Evolutionary conservation across 495 filamentous ascomycete genomes (phyloP).

Genomic region (Lasiosphaeris hirsuta): DNA sequence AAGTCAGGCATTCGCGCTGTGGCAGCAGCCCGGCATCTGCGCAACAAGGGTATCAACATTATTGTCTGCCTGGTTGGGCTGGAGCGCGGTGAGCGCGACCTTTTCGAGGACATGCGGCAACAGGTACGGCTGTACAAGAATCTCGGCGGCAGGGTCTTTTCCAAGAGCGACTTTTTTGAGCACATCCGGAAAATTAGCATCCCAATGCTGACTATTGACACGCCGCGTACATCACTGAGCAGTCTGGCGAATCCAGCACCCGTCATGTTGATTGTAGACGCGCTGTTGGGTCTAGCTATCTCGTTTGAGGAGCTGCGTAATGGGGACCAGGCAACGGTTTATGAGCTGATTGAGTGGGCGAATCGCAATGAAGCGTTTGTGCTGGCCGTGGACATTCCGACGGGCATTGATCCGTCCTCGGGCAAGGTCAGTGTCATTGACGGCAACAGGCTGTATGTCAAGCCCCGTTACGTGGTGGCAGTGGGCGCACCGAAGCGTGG

Average conservation of each 20-base stretch:
- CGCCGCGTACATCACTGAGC: constrained; percentile 31
- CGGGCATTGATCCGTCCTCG: constrained; percentile 74
- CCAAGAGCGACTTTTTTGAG: constrained; percentile 52
- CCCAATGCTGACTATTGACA: constrained; percentile 36
- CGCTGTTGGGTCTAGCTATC: constrained; percentile 76
- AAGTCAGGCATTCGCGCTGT: constrained; percentile 79
- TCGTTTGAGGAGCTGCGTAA: constrained; percentile 79
- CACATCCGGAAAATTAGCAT: constrained; percentile 41
- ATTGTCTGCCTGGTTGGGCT: constrained; percentile 79
- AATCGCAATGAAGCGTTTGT: constrained; percentile 76
- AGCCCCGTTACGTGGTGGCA: constrained; percentile 72
- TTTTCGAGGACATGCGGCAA: constrained; percentile 69
- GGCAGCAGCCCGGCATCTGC: constrained; percentile 80
- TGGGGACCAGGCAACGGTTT: constrained; percentile 77
- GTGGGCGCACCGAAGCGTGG: constrained; percentile 84
- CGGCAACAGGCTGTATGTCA: constrained; percentile 67
- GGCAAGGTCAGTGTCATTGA: constrained; percentile 61
- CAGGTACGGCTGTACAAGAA: constrained; percentile 75
- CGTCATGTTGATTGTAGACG: constrained; percentile 83
- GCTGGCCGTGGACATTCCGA: constrained; percentile 81
- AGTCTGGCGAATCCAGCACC: constrained; percentile 37
- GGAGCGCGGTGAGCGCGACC: constrained; percentile 59
- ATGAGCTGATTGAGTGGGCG: constrained; percentile 80
- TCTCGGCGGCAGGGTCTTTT: constrained; percentile 67
- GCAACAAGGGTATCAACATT: constrained; percentile 72